These are phyloP conservation scores for Borealophlyctis nickersoniae DNA, from an alignment of 192 early-diverging fungal species.

Conservation along the genomic window DNA sequence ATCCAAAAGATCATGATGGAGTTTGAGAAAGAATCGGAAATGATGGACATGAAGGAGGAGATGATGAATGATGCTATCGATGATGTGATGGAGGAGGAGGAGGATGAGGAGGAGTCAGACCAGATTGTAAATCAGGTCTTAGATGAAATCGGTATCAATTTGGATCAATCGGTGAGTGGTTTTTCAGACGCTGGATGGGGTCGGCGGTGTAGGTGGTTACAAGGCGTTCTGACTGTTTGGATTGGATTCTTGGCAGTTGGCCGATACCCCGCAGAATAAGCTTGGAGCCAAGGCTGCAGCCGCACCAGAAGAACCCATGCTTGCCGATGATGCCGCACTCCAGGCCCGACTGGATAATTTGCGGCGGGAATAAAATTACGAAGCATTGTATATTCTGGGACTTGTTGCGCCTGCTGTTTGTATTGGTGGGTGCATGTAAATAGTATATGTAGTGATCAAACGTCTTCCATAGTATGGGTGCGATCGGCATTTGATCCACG, in stretches of 20 bases:
- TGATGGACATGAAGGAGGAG: conserved; percentile 99
- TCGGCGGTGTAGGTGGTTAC: background rate
- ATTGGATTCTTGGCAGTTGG: background rate
- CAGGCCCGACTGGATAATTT: conserved; percentile 87
- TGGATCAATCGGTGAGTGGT: conserved; percentile 71
- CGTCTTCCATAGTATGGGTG: too few species aligned
- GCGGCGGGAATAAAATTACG: conserved; percentile 83
- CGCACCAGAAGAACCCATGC: conserved; percentile 3
- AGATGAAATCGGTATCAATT: conserved; percentile 90
- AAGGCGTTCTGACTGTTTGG: background rate
- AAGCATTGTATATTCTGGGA: too few species aligned
- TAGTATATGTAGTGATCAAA: too few species aligned
- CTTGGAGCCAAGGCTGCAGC: background rate
- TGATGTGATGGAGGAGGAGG: conserved; percentile 89
- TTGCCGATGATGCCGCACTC: conserved; percentile 73
- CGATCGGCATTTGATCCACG: too few species aligned
- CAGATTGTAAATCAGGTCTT: conserved; percentile 89
- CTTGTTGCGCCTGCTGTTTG: too few species aligned
- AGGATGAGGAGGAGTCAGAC: conserved; percentile 89
- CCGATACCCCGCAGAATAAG: background rate
- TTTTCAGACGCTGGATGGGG: too few species aligned
- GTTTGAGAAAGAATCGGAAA: conserved; percentile 89
- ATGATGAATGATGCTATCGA: conserved; percentile 98
- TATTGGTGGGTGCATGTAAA: too few species aligned
- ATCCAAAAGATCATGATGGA: conserved; percentile 97